Base-by-base conservation (phyloP, 345 rosid species). In the Eucalyptus victrix region DNA sequence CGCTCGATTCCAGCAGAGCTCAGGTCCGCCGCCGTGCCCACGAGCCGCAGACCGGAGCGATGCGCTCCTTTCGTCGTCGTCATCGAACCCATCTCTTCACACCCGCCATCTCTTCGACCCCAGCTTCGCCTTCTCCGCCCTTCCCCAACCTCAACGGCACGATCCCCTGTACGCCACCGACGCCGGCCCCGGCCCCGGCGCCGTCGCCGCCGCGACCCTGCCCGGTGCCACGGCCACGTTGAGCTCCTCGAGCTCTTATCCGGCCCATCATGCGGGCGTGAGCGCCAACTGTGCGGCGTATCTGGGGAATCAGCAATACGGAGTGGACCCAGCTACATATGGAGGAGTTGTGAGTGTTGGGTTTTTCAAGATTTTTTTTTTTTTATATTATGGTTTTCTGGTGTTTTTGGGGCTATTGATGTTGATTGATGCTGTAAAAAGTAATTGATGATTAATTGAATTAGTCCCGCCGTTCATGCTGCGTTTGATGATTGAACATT, bases 271-370 rank as follows among this genome's bases (percentile, higher is more conserved):
- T 40, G 47, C 45, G 2, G 85, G 13, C 47, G 47, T 42, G 47
- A 21, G 30, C 13, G 17, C 47, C 85, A 23, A 28, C 85, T 76
- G 60, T n/a, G 56, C 60, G 42, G 87, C 90, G 49, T 88, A 13
- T 86, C 88, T 13, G 40, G 85, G 85, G 30, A 40, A 40, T 87
- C 88, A 26, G 89, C 90, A 90, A 45, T 89, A 89, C 86, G 92
- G 90, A 12, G 80, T 89, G 17, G 92, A 90, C 76, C 90, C 91
- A n/a, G 88, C 86, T 91, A 54, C 53, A 45, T 83, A 86, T 88
- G 65, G 45, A 87, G 91, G 51, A 86, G 90, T 90, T 86, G 94
- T 93, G 91, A 90, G 93, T 91, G 89, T 40, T 76, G 47, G 24
- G 87, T 87, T 92, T 88, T 91, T 56, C 76, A 12, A 50, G 47